Conservation (phyloP, 1,284 basidiomycete species). For the Quambalaria eucalypti region DNA sequence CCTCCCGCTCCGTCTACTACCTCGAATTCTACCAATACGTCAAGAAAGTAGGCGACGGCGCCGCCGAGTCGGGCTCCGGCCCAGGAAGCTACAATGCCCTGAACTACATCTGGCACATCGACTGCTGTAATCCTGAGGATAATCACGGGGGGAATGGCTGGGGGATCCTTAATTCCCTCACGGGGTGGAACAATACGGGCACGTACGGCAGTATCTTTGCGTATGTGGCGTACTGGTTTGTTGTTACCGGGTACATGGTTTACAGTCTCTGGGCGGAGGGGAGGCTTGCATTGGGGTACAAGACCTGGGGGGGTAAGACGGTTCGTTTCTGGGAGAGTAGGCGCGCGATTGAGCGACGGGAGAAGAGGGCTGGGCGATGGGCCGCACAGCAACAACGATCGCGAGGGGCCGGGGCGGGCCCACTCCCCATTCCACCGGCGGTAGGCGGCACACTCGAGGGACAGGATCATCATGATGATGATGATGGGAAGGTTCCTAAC, state of each 20-base stretch:
- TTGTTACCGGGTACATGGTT: constrained; percentile 23
- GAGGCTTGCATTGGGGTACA: not conserved
- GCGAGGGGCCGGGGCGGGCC: too few relatives aligned
- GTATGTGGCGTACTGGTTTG: constrained; percentile 38
- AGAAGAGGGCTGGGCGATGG: too few relatives aligned
- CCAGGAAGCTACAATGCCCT: constrained; percentile 32
- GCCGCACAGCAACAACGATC: too few relatives aligned
- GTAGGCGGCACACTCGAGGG: too few relatives aligned
- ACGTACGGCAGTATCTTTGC: constrained; percentile 29
- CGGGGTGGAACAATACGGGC: constrained; percentile 43
- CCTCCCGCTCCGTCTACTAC: constrained; percentile 31
- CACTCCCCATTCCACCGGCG: too few relatives aligned
- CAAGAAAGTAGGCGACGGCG: constrained; percentile 30
- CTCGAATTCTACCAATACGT: constrained; percentile 37
- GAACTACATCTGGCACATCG: constrained; percentile 52
- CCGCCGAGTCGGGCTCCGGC: constrained; percentile 33
- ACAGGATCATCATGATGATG: too few relatives aligned
- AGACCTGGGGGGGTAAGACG: not conserved
- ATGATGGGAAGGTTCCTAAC: too few relatives aligned
- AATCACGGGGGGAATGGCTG: constrained; percentile 44
- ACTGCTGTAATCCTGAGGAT: constrained; percentile 67
- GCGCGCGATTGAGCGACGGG: too few relatives aligned
- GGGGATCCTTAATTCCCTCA: constrained; percentile 37
- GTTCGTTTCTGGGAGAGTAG: not conserved
- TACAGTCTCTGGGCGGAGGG: constrained; percentile 3